Base-by-base conservation (phyloP, 345 rosid species). In the Limnanthes douglasii region DNA sequence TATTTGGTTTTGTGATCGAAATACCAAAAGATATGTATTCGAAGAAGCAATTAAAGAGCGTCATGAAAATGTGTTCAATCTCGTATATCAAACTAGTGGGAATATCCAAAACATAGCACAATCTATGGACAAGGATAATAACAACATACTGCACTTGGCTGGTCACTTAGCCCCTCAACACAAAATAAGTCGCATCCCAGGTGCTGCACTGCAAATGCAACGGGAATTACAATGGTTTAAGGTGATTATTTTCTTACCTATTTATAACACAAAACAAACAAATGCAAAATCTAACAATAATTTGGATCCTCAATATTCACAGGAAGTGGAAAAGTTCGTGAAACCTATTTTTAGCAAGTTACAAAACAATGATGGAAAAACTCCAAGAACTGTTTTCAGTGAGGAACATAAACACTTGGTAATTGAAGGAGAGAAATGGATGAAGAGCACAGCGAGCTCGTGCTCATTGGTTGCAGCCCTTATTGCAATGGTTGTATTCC, bases 401-500 rank as follows among this genome's bases (percentile, higher is more conserved):
- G 11, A 5, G 0, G 43, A 25, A 5, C 70, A 64, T 31, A 43
- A 54, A 19, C 21, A 26, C 2, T 27, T 64, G 13, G 6, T 41
- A 0, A 59, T 30, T 37, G 56, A 64, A 30, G 65, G 32, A 4
- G 65, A 64, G 43, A 32, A 53, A 6, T 66, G 70, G 78, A 66
- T 70, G 73, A 62, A 62, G 25, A 41, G 23, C 46, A 56, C 66
- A 0, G 63, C 73, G 3, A 40, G 62, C 7, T 58, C 78, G 0
- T 59, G 68, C 27, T 59, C 59, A 52, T 41, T 70, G 0, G 70
- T 62, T 0, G 73, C 70, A 0, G 53, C 68, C 0, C 62, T 70
- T 18, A 60, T 66, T 11, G 59, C 69, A 15, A 64, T 70, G 2
- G 64, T 70, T 17, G 60, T 62, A 39, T 70, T 63, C 20, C 61